Evolutionary conservation across 495 filamentous ascomycete genomes (phyloP), one percentile per base, ranked within the genome.

Genomic region (Stereocaulon alpinum): DNA sequence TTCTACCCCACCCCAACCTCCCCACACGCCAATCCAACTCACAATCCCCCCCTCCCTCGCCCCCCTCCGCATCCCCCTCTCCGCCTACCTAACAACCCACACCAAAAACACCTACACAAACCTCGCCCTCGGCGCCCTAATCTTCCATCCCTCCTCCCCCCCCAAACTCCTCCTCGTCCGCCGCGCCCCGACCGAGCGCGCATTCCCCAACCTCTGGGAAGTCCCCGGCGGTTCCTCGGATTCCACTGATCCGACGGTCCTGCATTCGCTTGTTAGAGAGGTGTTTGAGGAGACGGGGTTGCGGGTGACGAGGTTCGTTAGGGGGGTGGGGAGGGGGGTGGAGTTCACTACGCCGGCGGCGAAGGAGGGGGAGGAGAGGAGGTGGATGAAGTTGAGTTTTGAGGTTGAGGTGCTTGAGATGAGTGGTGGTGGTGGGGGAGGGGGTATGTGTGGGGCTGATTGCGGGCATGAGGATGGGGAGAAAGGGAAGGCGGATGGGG

Each of bases 261-360:
- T 86, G 0, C 75, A 80, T 49, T 75, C 75, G 0, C 73, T 78
- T 0, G 81, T 71, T 15, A 69, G 83, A 1, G 81, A 85, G 64
- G 73, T 82, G 2, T 68, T 71, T 29, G 83, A 86, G 67, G 82
- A 86, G 64, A 81, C 77, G 0, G 83, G 81, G 3, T 61, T 86
- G 50, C 68, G 71, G 47, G 75, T 81, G 0, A 72, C 69, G 27
- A 64, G 63, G 15, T 65, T 85, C 41, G 66, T 74, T 4, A 70
- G 76, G 47, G 60, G 77, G 29, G 76, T 80, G n/a, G 68, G 63
- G 30, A 64, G 62, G 0, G 60, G 63, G 37, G 55, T 69, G n/a
- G 67, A 68, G 15, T 74, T 69, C 22, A 27, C 40, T 37, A 37
- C 34, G 34, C 34, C 34, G 2, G 34, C 4, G 7, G 7, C 2